Conservation (phyloP, 2,329 filamentous ascomycete species). For the Diaporthe velutina region DNA sequence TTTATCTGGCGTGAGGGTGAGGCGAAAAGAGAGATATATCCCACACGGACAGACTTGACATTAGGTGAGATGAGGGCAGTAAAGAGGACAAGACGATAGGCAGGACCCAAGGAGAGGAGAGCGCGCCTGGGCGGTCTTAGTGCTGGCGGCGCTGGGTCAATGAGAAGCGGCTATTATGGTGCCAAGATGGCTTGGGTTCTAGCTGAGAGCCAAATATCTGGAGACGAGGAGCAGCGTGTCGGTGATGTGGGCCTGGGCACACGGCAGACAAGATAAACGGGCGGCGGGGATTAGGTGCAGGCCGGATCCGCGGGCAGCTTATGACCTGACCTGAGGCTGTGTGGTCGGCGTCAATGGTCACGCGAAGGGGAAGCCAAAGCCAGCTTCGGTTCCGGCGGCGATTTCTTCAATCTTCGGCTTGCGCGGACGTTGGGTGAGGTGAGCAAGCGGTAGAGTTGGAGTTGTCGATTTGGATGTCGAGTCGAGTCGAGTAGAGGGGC, state of each 20-base stretch:
- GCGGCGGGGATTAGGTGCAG: constrained; percentile 9
- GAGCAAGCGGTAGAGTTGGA: constrained; percentile 7
- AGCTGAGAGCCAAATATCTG: constrained; percentile 26
- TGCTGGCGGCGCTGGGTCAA: constrained; percentile 5
- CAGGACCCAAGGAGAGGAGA: constrained; percentile 28
- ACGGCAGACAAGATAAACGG: constrained; percentile 17
- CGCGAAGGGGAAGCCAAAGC: constrained; percentile 7
- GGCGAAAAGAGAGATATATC: background rate
- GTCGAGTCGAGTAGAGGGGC: too few relatives aligned
- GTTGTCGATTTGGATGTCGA: constrained; percentile 1
- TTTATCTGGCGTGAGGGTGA: background rate
- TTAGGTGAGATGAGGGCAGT: background rate
- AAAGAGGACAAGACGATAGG: constrained; percentile 29
- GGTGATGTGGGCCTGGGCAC: constrained; percentile 25
- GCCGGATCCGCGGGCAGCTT: background rate
- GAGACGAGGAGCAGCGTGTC: constrained; percentile 18
- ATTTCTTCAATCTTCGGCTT: background rate
- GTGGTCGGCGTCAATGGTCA: constrained; percentile 12
- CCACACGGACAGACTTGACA: background rate
- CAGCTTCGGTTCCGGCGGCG: constrained; percentile 21
- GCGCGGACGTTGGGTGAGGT: constrained; percentile 8
- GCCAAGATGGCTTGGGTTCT: constrained; percentile 30
- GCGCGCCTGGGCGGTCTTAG: constrained; percentile 8
- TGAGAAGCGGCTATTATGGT: constrained; percentile 17
- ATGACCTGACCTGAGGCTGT: background rate